Conservation (phyloP, 2,329 filamentous ascomycete species). For the Botryotinia narcissicola region DNA sequence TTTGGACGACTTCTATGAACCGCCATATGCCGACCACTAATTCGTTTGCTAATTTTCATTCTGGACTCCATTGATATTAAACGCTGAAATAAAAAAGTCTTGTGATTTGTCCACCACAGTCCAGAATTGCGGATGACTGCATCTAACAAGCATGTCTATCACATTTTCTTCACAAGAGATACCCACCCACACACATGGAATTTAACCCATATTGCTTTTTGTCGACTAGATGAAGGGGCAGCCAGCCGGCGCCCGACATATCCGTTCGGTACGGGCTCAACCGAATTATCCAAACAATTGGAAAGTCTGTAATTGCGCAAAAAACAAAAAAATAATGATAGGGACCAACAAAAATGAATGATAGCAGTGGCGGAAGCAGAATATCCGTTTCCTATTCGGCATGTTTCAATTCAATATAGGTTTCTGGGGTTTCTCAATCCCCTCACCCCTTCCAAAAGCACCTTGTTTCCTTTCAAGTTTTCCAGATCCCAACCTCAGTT, state of each 20-base stretch:
- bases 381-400: neutral
- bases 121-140: constrained; percentile 21
- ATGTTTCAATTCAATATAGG: constrained; percentile 1
- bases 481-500: neutral
- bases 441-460: neutral
- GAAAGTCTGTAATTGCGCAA: neutral
- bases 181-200: constrained; percentile 11
- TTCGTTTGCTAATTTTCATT: constrained; percentile 9
- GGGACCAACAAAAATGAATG: neutral
- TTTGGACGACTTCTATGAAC: neutral
- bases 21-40: constrained; percentile 12
- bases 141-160: constrained; percentile 21
- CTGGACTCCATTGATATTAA: neutral
- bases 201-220: constrained; percentile 8
- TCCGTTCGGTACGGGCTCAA: constrained; percentile 18
- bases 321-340: neutral
- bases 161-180: constrained; percentile 20
- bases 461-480: neutral
- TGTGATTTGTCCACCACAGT: constrained; percentile 16
- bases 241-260: constrained; percentile 11
- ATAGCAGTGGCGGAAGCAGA: neutral
- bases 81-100: constrained; percentile 17
- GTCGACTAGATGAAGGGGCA: constrained; percentile 5
- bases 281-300: constrained; percentile 8
- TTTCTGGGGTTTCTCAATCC: neutral